Evolutionary conservation across 2,329 filamentous ascomycete genomes (phyloP).

Genomic region (Penicillium janthinellum): DNA sequence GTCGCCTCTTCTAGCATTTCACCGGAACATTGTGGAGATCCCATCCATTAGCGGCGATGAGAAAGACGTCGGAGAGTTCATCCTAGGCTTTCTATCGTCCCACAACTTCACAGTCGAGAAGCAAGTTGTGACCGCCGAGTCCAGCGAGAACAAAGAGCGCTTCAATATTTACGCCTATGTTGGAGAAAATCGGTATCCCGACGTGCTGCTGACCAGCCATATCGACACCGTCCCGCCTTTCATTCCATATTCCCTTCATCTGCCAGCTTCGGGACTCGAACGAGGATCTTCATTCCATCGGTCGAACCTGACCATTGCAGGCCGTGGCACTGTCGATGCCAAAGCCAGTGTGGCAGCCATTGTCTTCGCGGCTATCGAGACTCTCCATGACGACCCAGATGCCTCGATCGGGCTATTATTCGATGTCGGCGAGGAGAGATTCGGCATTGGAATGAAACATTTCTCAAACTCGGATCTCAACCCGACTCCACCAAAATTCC

Average conservation of each 20-base stretch:
- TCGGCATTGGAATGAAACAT: constrained; percentile 74
- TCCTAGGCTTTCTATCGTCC: not conserved
- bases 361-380: constrained; percentile 44
- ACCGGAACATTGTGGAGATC: not conserved
- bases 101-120: not conserved
- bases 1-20: not conserved
- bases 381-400: constrained; percentile 42
- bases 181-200: constrained; percentile 7
- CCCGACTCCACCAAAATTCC: constrained; percentile 51
- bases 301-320: constrained; percentile 38
- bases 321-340: constrained; percentile 48
- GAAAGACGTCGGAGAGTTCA: not conserved
- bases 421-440: constrained; percentile 77
- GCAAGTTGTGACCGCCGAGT: not conserved
- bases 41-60: not conserved
- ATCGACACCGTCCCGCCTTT: constrained; percentile 67
- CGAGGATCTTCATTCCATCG: not conserved
- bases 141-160: constrained; percentile 31
- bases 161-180: constrained; percentile 75
- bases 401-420: constrained; percentile 56
- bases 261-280: not conserved
- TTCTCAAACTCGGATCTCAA: constrained; percentile 51
- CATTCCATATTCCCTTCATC: constrained; percentile 49
- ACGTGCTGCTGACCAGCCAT: constrained; percentile 63
- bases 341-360: constrained; percentile 48